Percentiles rank a stretch among this genome's conserved stretches.
These are phyloP conservation scores for Hypoxylon trugodes DNA, from an alignment of 495 filamentous ascomycete species.

Conservation along the genomic window DNA sequence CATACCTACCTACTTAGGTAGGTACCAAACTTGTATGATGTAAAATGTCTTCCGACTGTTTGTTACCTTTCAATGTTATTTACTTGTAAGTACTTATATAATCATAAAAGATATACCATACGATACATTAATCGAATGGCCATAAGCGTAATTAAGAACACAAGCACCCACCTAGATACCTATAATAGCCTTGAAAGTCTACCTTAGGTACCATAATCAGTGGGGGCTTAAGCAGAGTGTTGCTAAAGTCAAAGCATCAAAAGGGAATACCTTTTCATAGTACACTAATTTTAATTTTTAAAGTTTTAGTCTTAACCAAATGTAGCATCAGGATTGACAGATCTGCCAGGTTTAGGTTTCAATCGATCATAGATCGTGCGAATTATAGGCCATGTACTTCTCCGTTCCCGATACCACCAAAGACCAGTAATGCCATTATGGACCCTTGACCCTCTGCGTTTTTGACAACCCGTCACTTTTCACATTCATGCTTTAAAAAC, in stretches of 20 bases:
- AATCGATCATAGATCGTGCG: constrained; percentile 23
- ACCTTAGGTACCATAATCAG: not conserved
- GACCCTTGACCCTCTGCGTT: not conserved
- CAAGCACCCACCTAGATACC: no score
- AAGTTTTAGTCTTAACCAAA: constrained; percentile 12
- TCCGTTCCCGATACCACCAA: constrained; percentile 26
- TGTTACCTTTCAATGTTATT: constrained; percentile 5
- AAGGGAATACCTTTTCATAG: no score
- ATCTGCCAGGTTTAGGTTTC: constrained; percentile 1
- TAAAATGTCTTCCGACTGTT: constrained; percentile 16
- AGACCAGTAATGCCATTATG: not conserved
- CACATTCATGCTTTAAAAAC: not conserved
- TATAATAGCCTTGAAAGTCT: not conserved
- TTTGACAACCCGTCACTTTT: constrained; percentile 14
- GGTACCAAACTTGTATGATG: no score
- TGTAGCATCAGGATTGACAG: not conserved
- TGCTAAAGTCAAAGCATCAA: constrained; percentile 23
- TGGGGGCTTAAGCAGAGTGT: constrained; percentile 1
- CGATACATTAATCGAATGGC: no score
- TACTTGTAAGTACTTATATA: no score
- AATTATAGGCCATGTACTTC: no score
- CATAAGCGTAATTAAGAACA: no score
- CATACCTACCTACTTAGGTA: constrained; percentile 28
- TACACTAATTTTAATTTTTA: constrained; percentile 13
- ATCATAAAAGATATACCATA: no score